Evolutionary conservation across 1,139 yeast species (phyloP).

Genomic region (Meyerozyma sp.): DNA sequence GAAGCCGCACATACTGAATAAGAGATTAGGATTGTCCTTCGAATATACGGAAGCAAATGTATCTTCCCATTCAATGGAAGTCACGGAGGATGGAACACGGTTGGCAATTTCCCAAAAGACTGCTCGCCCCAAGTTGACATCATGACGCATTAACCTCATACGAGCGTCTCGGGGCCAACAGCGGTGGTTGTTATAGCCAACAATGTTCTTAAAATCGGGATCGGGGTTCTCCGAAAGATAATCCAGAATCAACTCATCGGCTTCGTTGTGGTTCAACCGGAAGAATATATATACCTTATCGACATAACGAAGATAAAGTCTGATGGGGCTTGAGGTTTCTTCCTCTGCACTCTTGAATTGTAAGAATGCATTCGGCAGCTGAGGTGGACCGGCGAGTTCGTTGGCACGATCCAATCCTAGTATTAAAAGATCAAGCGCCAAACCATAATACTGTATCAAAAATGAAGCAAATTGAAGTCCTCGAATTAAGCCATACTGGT

Average conservation of each 20-base stretch:
- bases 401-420: constrained; percentile 84
- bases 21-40: constrained; percentile 78
- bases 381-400: constrained; percentile 78
- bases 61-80: constrained; percentile 74
- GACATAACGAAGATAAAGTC: constrained; percentile 76
- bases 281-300: constrained; percentile 79
- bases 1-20: constrained; percentile 92
- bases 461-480: constrained; percentile 92
- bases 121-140: constrained; percentile 89
- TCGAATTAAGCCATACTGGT: constrained; percentile 79
- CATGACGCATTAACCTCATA: constrained; percentile 87
- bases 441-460: constrained; percentile 84
- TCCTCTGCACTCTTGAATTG: constrained; percentile 58
- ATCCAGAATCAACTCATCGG: constrained; percentile 70
- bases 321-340: constrained; percentile 66
- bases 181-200: constrained; percentile 80
- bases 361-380: constrained; percentile 69
- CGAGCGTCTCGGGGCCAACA: constrained; percentile 96
- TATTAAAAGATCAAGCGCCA: constrained; percentile 73
- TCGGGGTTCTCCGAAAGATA: constrained; percentile 83
- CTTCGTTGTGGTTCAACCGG: constrained; percentile 68
- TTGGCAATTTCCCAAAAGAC: constrained; percentile 85
- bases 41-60: constrained; percentile 87
- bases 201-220: constrained; percentile 81
- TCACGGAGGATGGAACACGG: constrained; percentile 71